Base-by-base conservation (phyloP, 1,139 yeast species). In the Martiniozyma asiatica region DNA sequence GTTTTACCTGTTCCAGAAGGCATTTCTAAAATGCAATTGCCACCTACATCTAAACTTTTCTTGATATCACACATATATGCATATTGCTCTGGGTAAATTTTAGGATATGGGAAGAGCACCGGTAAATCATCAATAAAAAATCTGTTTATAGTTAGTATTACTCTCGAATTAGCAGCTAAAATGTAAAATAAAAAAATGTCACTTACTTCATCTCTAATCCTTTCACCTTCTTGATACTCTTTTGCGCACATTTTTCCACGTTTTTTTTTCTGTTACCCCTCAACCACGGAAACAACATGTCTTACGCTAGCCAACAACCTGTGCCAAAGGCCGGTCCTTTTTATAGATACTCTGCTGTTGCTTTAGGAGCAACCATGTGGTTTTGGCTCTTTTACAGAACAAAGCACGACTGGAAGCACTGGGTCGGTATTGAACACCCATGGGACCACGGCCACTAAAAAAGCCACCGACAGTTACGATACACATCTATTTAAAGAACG, bases 1-100 rank as follows among this genome's bases (percentile, higher is more conserved):
- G 99, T 89, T 53, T 89, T 89, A 25, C 99, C 99, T 4, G 99
- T 89, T 2, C 99, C 99, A n/a, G 99, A 89, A 46, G 99, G 99
- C 99, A 89, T 89, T 59, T 89, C 99, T 49, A 89, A 56, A 34
- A 89, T 87, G 58, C 96, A 81, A 53, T 87, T 85, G n/a, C 97
- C 98, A 1, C 97, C 97, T 2, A 79, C 94, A 61, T 89, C 99
- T 30, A 89, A 59, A 1, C 97, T 81, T 51, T 77, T 75, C 59
- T 89, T 89, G 44, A 89, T 78, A 54, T 89, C 97, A 44, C 93
- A 73, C 97, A 89, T 89, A 57, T 89, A 89, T 25, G 89, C 89
- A 63, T 87, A 89, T 53, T 89, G 99, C 56, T 89, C 99, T 1
- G 99, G 99, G 51, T 89, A 89, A 36, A 89, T 89, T 50, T 82